Evolutionary conservation across 2,329 filamentous ascomycete species (phyloP).

Genomic region (Pseudocercospora vitis): DNA sequence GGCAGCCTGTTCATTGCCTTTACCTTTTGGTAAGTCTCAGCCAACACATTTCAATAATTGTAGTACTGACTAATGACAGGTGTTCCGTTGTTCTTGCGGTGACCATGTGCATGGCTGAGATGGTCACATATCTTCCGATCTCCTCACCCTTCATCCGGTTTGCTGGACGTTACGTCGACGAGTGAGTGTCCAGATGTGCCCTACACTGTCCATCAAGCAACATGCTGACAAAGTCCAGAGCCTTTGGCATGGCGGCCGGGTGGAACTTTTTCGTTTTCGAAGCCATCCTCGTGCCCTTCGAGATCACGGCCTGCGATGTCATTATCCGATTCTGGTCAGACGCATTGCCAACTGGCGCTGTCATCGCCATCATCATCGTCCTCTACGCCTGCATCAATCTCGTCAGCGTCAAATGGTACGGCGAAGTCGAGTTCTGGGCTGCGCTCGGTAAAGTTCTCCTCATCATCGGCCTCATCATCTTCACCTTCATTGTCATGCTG

Average conservation of each 20-base stretch:
- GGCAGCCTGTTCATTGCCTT: slow-evolving; percentile 49
- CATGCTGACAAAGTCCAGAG: neutral
- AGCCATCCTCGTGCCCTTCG: slow-evolving; percentile 32
- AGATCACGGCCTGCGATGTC: slow-evolving; percentile 56
- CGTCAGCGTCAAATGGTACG: slow-evolving; percentile 71
- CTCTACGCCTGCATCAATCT: slow-evolving; percentile 65
- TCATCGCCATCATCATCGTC: slow-evolving; percentile 61
- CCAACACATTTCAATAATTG: neutral
- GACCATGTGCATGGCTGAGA: slow-evolving; percentile 61
- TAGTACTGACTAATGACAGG: slow-evolving; percentile 6
- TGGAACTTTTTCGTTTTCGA: slow-evolving; percentile 35
- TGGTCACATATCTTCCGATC: slow-evolving; percentile 74
- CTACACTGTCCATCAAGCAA: slow-evolving; percentile 9
- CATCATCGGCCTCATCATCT: slow-evolving; percentile 68
- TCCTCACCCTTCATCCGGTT: slow-evolving; percentile 77
- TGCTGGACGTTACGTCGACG: slow-evolving; percentile 71
- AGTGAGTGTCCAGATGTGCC: slow-evolving; percentile 59
- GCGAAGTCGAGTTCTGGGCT: slow-evolving; percentile 67
- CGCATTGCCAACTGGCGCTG: slow-evolving; percentile 53
- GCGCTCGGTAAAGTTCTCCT: slow-evolving; percentile 61
- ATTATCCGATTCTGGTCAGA: slow-evolving; percentile 60
- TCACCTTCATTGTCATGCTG: slow-evolving; percentile 80
- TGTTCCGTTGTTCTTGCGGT: slow-evolving; percentile 26
- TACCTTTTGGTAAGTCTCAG: slow-evolving; percentile 40
- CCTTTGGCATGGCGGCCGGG: slow-evolving; percentile 10